phyloP scores from a whole-genome alignment of 768 basidiomycete species.

The Tephrocybe rancida region DNA sequence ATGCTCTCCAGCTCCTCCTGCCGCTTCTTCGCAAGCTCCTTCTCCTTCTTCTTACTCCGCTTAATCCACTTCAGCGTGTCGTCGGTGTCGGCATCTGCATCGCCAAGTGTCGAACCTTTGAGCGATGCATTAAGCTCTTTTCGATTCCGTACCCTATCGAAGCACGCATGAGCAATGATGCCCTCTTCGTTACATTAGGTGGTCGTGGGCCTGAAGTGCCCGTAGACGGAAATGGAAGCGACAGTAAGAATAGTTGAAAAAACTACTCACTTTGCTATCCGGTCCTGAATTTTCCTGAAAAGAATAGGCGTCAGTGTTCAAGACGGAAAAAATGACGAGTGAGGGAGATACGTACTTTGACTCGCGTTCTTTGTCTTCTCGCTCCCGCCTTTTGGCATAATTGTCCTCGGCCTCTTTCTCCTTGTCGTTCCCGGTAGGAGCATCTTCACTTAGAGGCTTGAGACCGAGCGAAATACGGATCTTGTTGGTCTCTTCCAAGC shows the following conservation, averaged over 20 bases:
- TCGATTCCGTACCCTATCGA: slow-evolving; percentile 86
- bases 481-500: slow-evolving; percentile 94
- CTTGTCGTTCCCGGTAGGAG: slow-evolving; percentile 65
- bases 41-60: slow-evolving; percentile 87
- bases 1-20: slow-evolving; percentile 82
- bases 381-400: slow-evolving; percentile 72
- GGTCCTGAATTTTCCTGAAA: slow-evolving; percentile 68
- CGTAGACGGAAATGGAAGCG: slow-evolving; percentile 50
- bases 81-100: slow-evolving; percentile 76
- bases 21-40: slow-evolving; percentile 82
- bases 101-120: slow-evolving; percentile 91
- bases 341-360: slow-evolving; percentile 61
- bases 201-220: slow-evolving; percentile 38
- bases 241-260: slow-evolving; percentile 27
- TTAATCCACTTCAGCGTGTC: slow-evolving; percentile 91
- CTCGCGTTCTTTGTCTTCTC: slow-evolving; percentile 70
- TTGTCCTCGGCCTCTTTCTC: slow-evolving; percentile 89
- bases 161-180: slow-evolving; percentile 44
- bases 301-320: slow-evolving; percentile 27
- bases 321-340: slow-evolving; percentile 6
- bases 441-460: slow-evolving; percentile 88
- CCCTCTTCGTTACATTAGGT: slow-evolving; percentile 24
- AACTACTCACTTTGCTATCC: slow-evolving; percentile 85
- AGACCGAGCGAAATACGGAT: slow-evolving; percentile 93
- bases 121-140: slow-evolving; percentile 91